Percentiles rank a stretch among this genome's conserved stretches.
These are phyloP conservation scores for Brasenia schreberi DNA, from an alignment of 164 flowering plant species.

Conservation along the genomic window DNA sequence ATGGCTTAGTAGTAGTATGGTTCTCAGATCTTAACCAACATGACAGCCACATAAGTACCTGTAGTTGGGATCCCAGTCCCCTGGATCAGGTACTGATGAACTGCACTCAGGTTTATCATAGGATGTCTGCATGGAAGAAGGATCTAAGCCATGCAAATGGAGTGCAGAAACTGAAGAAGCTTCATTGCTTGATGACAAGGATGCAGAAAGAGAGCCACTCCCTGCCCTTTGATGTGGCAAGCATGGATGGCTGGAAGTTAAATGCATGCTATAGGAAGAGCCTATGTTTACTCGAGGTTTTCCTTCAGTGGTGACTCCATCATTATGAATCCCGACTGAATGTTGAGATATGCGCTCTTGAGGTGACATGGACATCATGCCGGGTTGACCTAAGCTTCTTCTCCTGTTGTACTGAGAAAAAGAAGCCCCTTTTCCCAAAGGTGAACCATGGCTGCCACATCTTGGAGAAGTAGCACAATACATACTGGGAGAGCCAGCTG, in stretches of 20 bases:
- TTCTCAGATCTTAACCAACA: not conserved
- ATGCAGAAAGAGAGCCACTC: slow-evolving; percentile 15
- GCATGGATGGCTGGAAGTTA: slow-evolving; percentile 17
- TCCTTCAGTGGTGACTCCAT: slow-evolving; percentile 29
- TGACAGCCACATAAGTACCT: slow-evolving; percentile 29
- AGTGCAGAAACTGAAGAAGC: slow-evolving; percentile 13
- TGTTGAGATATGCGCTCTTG: slow-evolving; percentile 45
- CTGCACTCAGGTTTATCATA: slow-evolving; percentile 44
- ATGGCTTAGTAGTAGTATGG: not conserved
- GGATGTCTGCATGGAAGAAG: slow-evolving; percentile 21
- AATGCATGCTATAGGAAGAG: slow-evolving; percentile 39
- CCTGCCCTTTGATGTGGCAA: slow-evolving; percentile 50
- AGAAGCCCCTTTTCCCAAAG: slow-evolving; percentile 64
- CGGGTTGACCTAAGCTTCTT: slow-evolving; percentile 58
- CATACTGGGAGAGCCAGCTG: slow-evolving; percentile 74
- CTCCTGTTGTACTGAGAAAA: slow-evolving; percentile 55
- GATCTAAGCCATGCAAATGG: slow-evolving; percentile 6
- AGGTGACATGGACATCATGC: slow-evolving; percentile 22
- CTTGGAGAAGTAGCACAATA: slow-evolving; percentile 87
- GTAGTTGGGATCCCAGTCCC: slow-evolving; percentile 98
- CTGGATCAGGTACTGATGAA: slow-evolving; percentile 70
- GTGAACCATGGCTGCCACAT: slow-evolving; percentile 71
- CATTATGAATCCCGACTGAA: slow-evolving; percentile 41
- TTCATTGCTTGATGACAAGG: slow-evolving; percentile 15
- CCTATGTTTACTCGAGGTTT: slow-evolving; percentile 31